Conservation (phyloP, 2,329 filamentous ascomycete genomes). For the Penicillium concentricum region DNA sequence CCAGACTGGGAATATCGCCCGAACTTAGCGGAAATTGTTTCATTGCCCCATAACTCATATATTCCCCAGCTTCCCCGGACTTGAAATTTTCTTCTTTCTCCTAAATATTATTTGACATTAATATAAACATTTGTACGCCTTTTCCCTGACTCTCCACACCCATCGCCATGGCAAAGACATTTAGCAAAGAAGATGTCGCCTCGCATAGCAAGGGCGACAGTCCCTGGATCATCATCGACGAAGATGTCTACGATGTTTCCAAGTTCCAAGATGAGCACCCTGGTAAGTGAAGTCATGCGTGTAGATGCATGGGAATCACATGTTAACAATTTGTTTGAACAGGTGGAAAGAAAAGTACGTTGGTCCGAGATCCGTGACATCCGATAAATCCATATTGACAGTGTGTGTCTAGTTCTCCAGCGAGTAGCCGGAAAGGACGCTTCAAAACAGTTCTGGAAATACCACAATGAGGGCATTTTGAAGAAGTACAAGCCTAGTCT, state of each 20-base stretch:
- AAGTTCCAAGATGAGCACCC: constrained; percentile 84
- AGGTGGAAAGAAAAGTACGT: constrained; percentile 71
- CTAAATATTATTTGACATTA: constrained; percentile 8
- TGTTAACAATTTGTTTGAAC: constrained; percentile 1
- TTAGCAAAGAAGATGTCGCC: constrained; percentile 80
- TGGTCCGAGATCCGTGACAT: constrained; percentile 2
- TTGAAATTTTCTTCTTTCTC: constrained; percentile 12
- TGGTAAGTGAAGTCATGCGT: constrained; percentile 31
- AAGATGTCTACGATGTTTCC: constrained; percentile 93
- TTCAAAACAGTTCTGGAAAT: constrained; percentile 68
- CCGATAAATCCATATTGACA: constrained; percentile 20
- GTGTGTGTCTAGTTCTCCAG: constrained; percentile 53
- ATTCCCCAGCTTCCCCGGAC: constrained; percentile 26
- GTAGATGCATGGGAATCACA: neutral
- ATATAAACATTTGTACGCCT: neutral
- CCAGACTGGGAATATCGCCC: constrained; percentile 8
- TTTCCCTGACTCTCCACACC: neutral
- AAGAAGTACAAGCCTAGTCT: constrained; percentile 61
- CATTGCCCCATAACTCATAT: constrained; percentile 17
- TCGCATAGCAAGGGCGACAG: constrained; percentile 85
- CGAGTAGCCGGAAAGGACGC: constrained; percentile 66
- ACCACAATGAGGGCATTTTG: constrained; percentile 60
- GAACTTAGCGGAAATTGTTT: constrained; percentile 7
- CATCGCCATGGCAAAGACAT: constrained; percentile 75
- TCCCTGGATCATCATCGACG: constrained; percentile 87